A percentile compares a stretch with the other conserved stretches of the same genome.
Evolutionary conservation across 768 basidiomycete genomes (phyloP).

Genomic region (Rhodotorula graminis): DNA sequence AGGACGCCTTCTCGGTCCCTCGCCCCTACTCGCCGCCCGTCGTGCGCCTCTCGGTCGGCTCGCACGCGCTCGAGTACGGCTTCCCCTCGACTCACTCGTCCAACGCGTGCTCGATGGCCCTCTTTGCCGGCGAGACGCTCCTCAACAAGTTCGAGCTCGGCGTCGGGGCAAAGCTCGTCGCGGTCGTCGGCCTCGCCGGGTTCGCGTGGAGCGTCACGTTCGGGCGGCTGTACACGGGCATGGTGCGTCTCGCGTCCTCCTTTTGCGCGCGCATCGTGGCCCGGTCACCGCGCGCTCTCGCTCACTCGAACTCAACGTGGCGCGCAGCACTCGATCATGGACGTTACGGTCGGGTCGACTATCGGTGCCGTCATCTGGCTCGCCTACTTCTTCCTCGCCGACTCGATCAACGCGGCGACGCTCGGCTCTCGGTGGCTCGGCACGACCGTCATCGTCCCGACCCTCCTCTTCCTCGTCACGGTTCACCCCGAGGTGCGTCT

Average conservation of each 20-base stretch:
- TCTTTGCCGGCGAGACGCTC: constrained; percentile 57
- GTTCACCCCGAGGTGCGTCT: constrained; percentile 9
- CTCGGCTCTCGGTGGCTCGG: not conserved
- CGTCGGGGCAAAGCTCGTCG: not conserved
- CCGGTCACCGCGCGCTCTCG: no score
- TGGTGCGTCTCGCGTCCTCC: constrained; percentile 36
- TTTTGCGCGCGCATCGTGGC: no score
- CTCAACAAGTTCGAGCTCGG: not conserved
- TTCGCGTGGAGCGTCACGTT: constrained; percentile 46
- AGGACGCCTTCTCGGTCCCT: constrained; percentile 80
- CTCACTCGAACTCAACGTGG: no score
- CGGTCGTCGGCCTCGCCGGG: constrained; percentile 22
- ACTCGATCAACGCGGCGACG: not conserved
- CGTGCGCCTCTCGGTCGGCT: constrained; percentile 52
- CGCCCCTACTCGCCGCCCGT: constrained; percentile 87
- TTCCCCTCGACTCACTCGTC: constrained; percentile 95
- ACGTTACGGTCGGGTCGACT: constrained; percentile 24
- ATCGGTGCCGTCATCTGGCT: constrained; percentile 38
- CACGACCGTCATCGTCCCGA: not conserved
- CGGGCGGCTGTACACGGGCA: constrained; percentile 47
- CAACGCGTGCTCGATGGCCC: constrained; percentile 80
- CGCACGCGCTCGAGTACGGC: constrained; percentile 63
- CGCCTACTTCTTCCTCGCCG: constrained; percentile 3
- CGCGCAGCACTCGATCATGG: constrained; percentile 37
- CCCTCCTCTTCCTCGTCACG: not conserved